phyloP scores from a whole-genome alignment of 2,329 filamentous ascomycete genomes.

The Fusarium equiseti region DNA sequence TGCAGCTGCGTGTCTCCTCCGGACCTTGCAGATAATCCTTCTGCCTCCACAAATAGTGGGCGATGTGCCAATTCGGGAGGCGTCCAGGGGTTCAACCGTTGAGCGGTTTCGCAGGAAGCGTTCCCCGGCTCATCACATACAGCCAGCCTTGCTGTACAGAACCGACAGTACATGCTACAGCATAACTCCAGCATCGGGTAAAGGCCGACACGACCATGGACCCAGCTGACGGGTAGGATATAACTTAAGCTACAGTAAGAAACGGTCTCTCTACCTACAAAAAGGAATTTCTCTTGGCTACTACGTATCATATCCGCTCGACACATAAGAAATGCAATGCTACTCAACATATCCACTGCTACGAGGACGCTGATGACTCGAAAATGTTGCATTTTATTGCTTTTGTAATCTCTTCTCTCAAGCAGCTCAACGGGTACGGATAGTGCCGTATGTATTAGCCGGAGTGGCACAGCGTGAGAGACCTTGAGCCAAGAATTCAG shows the following conservation, averaged over 20 bases:
- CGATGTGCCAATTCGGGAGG: slow-evolving; percentile 20
- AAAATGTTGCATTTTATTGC: slow-evolving; percentile 15
- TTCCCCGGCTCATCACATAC: slow-evolving; percentile 6
- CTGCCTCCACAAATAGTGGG: slow-evolving; percentile 21
- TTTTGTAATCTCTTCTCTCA: not conserved
- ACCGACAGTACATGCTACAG: not conserved
- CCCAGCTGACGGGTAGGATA: slow-evolving; percentile 4
- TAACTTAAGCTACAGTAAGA: not conserved
- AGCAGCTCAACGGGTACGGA: not conserved
- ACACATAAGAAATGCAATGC: not conserved
- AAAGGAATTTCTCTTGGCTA: slow-evolving; percentile 6
- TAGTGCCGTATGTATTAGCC: not conserved
- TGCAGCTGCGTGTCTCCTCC: slow-evolving; percentile 15
- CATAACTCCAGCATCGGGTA: slow-evolving; percentile 14
- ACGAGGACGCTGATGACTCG: slow-evolving; percentile 6
- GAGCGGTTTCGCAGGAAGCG: slow-evolving; percentile 17
- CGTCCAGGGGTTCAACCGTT: slow-evolving; percentile 23
- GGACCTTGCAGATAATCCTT: slow-evolving; percentile 18
- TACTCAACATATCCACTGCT: not conserved
- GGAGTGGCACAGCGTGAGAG: slow-evolving; percentile 20
- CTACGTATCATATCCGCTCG: not conserved
- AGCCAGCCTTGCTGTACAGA: not conserved
- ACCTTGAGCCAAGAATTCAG: slow-evolving; percentile 1
- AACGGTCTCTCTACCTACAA: not conserved
- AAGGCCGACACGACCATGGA: slow-evolving; percentile 7